Percentiles rank a stretch among this genome's conserved stretches.
phyloP scores from a whole-genome alignment of 2,329 filamentous ascomycete species.

The Ophiostoma triangulosporum region DNA sequence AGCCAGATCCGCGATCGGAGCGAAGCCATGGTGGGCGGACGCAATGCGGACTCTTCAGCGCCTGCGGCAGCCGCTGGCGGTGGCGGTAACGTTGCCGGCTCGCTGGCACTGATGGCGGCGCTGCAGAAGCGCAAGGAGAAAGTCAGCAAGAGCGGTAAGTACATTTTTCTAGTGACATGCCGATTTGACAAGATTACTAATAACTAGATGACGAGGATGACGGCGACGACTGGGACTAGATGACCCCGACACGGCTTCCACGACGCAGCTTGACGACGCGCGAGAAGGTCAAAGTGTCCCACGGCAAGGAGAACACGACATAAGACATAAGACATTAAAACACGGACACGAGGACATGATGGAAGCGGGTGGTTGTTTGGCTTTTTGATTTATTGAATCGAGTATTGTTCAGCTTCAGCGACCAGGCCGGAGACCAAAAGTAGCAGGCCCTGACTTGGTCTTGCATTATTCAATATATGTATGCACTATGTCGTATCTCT shows the following conservation, averaged over 20 bases:
- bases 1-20: constrained; percentile 59
- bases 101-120: constrained; percentile 68
- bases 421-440: not conserved
- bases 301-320: constrained; percentile 1
- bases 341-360: not conserved
- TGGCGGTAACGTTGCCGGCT: constrained; percentile 55
- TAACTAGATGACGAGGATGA: constrained; percentile 11
- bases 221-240: constrained; percentile 13
- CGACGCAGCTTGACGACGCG: not conserved
- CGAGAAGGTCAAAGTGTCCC: not conserved
- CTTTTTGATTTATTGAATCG: not conserved
- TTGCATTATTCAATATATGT: not conserved
- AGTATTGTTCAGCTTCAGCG: not conserved
- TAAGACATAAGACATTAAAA: too few species aligned
- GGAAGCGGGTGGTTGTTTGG: not conserved
- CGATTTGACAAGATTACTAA: constrained; percentile 3
- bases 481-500: not conserved
- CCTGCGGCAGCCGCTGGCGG: constrained; percentile 55
- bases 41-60: constrained; percentile 31
- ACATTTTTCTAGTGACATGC: constrained; percentile 6
- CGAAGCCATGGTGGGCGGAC: constrained; percentile 41
- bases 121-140: constrained; percentile 79
- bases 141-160: constrained; percentile 85
- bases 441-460: not conserved
- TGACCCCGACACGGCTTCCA: not conserved